Conservation (phyloP, 129 eudicot species). For the Artemisia tridentata region DNA sequence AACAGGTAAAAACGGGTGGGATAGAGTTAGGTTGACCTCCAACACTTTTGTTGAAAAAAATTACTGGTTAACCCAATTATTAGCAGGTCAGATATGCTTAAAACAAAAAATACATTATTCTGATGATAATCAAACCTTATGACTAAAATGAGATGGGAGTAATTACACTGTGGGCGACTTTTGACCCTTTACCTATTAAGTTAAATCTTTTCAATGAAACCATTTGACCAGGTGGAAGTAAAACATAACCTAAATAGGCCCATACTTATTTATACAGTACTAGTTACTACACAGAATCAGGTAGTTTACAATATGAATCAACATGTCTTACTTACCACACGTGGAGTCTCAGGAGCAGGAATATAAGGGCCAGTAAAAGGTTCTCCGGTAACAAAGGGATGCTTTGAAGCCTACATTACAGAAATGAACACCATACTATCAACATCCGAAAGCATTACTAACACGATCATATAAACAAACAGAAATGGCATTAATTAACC, state of each 20-base stretch:
- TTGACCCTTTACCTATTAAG: neutral
- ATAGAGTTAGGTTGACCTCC: neutral
- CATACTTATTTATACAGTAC: neutral
- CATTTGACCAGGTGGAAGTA: neutral
- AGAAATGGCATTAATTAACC: conserved; percentile 40
- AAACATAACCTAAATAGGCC: neutral
- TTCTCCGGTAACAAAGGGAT: conserved; percentile 97
- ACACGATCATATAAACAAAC: conserved; percentile 1
- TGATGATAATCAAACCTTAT: neutral
- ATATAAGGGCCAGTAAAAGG: conserved; percentile 86
- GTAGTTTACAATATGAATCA: neutral
- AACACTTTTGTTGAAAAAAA: neutral
- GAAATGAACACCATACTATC: conserved; percentile 11
- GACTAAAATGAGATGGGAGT: neutral
- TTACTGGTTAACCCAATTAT: neutral
- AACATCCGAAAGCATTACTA: conserved; percentile 11
- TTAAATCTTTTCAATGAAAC: neutral
- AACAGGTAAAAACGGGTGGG: neutral
- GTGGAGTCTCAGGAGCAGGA: conserved; percentile 96
- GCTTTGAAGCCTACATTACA: conserved; percentile 83
- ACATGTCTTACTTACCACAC: conserved; percentile 54
- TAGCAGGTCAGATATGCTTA: neutral
- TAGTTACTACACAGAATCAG: neutral
- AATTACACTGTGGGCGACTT: neutral
- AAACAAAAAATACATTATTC: neutral